Evolutionary conservation across 768 basidiomycete genomes (phyloP).

Genomic region (Leccinum fibrillosum): DNA sequence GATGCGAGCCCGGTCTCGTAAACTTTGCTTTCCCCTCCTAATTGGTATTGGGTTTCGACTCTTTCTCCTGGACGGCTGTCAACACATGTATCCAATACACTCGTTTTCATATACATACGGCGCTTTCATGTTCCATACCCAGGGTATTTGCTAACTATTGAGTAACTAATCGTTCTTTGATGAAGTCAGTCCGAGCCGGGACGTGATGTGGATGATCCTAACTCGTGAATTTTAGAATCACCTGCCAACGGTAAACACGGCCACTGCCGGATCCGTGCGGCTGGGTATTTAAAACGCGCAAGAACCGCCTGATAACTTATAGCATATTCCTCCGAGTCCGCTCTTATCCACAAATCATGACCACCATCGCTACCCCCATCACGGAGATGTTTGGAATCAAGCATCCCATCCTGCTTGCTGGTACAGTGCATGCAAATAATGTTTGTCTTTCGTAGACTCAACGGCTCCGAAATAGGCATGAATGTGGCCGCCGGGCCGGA

Average conservation of each 20-base stretch:
- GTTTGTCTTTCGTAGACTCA: conserved; percentile 36
- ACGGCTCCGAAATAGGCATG: conserved; percentile 43
- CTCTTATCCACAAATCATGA: conserved; percentile 14
- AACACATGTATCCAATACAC: conserved; percentile 33
- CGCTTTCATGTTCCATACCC: conserved; percentile 27
- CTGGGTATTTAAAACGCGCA: neutral
- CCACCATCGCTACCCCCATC: conserved; percentile 78
- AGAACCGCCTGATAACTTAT: neutral
- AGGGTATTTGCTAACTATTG: conserved; percentile 20
- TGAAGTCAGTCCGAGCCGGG: neutral
- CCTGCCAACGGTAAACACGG: neutral
- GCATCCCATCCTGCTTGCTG: conserved; percentile 86
- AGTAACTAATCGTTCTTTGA: conserved; percentile 1
- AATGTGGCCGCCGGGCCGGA: conserved; percentile 73
- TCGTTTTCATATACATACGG: conserved; percentile 21
- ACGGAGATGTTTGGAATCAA: conserved; percentile 86
- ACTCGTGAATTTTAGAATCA: neutral
- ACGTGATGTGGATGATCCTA: neutral
- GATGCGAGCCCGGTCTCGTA: conserved; percentile 14
- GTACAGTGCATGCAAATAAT: conserved; percentile 28
- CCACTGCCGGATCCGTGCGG: neutral
- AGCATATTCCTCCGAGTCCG: neutral
- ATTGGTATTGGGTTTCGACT: conserved; percentile 2
- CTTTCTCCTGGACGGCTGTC: conserved; percentile 24
- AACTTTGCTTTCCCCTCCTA: neutral